These are phyloP conservation scores for Plasmodium ovale DNA, from an alignment of 169 alveolate genomes.

Conservation along the genomic window DNA sequence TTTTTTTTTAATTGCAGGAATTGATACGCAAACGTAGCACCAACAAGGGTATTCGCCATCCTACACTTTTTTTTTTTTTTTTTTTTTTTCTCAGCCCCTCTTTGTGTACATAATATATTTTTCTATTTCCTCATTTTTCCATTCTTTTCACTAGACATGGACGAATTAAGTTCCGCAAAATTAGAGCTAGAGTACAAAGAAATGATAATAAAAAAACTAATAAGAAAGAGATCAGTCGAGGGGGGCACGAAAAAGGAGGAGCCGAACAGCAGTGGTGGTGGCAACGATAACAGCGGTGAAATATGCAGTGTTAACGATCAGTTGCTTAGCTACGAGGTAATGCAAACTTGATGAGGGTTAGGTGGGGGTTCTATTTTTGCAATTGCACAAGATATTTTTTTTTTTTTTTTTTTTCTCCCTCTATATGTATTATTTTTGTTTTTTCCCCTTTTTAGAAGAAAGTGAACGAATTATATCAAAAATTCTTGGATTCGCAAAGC, in stretches of 20 bases:
- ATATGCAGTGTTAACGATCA: neutral
- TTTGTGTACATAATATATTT: neutral
- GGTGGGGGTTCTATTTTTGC: neutral
- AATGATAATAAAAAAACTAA: slow-evolving; percentile 54
- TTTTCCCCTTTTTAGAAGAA: slow-evolving; percentile 31
- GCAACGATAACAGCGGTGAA: slow-evolving; percentile 1
- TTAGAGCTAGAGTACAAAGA: slow-evolving; percentile 69
- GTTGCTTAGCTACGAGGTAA: slow-evolving; percentile 5
- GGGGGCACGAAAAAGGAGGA: neutral
- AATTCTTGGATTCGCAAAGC: slow-evolving; percentile 25
- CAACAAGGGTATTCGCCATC: neutral
- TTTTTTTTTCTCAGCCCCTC: neutral
- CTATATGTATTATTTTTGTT: neutral
- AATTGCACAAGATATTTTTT: neutral
- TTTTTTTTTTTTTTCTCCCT: neutral
- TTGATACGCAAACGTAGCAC: slow-evolving; percentile 4
- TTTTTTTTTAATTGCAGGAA: neutral
- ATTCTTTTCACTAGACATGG: slow-evolving; percentile 13
- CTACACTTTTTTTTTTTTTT: neutral
- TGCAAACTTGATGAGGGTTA: neutral
- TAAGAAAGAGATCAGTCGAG: slow-evolving; percentile 3
- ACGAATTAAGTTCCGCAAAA: slow-evolving; percentile 17
- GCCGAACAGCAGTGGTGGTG: neutral
- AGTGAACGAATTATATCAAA: slow-evolving; percentile 50
- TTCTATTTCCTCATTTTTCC: neutral